Percentiles rank a stretch among this genome's conserved stretches.
phyloP scores from a whole-genome alignment of 129 eudicot species.

The Lactuca sativa region DNA sequence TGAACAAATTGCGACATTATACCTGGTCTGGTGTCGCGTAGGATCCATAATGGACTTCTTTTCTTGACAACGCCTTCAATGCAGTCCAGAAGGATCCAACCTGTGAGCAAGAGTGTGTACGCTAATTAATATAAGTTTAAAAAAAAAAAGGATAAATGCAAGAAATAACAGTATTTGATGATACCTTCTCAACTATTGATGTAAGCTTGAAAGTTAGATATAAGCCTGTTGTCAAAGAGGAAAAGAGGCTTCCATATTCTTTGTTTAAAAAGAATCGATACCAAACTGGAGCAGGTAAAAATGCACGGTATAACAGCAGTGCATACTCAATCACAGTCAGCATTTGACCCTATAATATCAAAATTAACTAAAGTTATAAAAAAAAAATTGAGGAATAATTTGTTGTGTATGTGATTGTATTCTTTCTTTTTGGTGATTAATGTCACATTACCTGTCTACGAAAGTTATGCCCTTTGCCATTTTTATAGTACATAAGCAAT shows the following conservation, averaged over 20 bases:
- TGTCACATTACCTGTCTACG: constrained; percentile 75
- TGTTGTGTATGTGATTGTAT: neutral
- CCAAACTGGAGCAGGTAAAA: constrained; percentile 79
- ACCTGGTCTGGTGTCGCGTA: constrained; percentile 75
- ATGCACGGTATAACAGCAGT: constrained; percentile 60
- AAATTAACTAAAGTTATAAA: neutral
- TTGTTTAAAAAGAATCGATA: constrained; percentile 69
- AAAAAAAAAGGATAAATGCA: neutral
- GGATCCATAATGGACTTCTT: constrained; percentile 68
- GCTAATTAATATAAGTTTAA: neutral
- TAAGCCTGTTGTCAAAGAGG: constrained; percentile 63
- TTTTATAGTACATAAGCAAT: constrained; percentile 69
- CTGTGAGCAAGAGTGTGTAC: constrained; percentile 22
- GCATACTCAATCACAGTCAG: constrained; percentile 64
- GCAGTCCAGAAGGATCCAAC: constrained; percentile 58
- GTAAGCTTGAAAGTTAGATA: constrained; percentile 75
- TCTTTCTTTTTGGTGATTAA: constrained; percentile 12
- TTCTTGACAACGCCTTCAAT: constrained; percentile 60
- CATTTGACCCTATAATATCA: constrained; percentile 56
- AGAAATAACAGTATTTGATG: neutral
- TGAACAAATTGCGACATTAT: constrained; percentile 13
- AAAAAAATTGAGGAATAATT: neutral
- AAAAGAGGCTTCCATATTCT: constrained; percentile 74
- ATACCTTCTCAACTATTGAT: constrained; percentile 66
- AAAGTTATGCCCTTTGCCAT: constrained; percentile 78